Evolutionary conservation across 2,329 filamentous ascomycete genomes (phyloP), one percentile per base, ranked within the genome.

Genomic region (Penicillium sp.): DNA sequence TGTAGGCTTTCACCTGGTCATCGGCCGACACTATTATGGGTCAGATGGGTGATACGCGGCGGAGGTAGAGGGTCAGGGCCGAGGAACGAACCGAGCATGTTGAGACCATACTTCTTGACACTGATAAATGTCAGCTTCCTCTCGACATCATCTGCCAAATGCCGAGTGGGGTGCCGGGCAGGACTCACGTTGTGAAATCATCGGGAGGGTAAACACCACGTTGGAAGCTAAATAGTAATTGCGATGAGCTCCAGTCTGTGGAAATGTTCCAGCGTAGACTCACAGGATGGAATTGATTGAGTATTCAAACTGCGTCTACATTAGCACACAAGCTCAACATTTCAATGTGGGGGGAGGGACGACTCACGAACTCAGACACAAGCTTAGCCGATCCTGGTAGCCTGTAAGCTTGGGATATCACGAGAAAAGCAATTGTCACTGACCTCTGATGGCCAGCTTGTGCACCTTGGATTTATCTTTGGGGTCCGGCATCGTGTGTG

Each of bases 51-150:
- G 29, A 18, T n/a, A 43, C n/a, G 29, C 28, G 39, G 39, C 47
- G 29, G 26, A 28, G 15, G 21, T 10, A 24, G 8, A 47, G 18
- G 21, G 4, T 4, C 7, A 29, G n/a, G 5, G 10, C 13, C n/a
- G 24, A 21, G 24, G 29, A 18, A 67, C 76, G 59, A 73, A 88
- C 85, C 84, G 65, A 96, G 88, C 91, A 96, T 96, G 67, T 96
- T 97, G 66, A 99, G 84, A 65, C 94, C 94, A 87, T 99, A 99
- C 78, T 99, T 99, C 79, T 99, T 99, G 68, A 99, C 92, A 12
- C 84, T 76, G 33, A 31, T 42, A 12, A 4, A 5, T 16, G 24
- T 56, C 26, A 48, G 43, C 63, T 47, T 54, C 18, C 24, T 41
- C 18, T 21, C 18, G 3, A 21, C 3, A 21, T 21, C 15, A 8